These are phyloP conservation scores for Akanthomyces muscarius DNA, from an alignment of 2,329 filamentous ascomycete species.

Conservation along the genomic window DNA sequence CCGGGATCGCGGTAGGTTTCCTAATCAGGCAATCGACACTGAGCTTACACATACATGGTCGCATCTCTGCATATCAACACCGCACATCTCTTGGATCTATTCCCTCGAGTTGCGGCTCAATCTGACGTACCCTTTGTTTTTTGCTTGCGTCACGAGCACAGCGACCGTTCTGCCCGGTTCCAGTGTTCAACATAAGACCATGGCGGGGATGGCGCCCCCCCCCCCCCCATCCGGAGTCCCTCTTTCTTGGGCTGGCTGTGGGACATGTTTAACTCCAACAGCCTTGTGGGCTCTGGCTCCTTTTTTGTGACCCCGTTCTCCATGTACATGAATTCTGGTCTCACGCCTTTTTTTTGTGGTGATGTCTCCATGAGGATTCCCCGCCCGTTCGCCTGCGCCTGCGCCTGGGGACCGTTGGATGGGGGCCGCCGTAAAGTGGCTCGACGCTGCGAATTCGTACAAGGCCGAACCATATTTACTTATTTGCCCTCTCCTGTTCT, in stretches of 20 bases:
- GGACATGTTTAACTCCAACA: slow-evolving; percentile 10
- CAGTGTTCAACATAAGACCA: slow-evolving; percentile 10
- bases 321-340: slow-evolving; percentile 4
- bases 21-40: slow-evolving; percentile 2
- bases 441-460: not conserved
- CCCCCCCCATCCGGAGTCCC: not conserved
- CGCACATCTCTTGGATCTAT: not conserved
- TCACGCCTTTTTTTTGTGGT: not conserved
- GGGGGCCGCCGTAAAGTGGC: not conserved
- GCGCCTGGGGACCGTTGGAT: not conserved
- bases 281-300: slow-evolving; percentile 13
- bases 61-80: too few relatives aligned
- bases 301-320: slow-evolving; percentile 7
- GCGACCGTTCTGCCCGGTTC: not conserved
- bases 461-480: not conserved
- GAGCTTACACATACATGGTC: not conserved
- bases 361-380: not conserved
- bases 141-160: not conserved
- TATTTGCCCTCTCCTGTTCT: not conserved
- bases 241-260: slow-evolving; percentile 6
- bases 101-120: too few relatives aligned
- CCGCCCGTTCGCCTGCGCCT: not conserved
- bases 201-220: not conserved
- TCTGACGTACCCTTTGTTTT: not conserved
- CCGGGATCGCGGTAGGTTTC: not conserved